phyloP scores from a whole-genome alignment of 2,329 filamentous ascomycete genomes.

The Phialemoniopsis sp. region DNA sequence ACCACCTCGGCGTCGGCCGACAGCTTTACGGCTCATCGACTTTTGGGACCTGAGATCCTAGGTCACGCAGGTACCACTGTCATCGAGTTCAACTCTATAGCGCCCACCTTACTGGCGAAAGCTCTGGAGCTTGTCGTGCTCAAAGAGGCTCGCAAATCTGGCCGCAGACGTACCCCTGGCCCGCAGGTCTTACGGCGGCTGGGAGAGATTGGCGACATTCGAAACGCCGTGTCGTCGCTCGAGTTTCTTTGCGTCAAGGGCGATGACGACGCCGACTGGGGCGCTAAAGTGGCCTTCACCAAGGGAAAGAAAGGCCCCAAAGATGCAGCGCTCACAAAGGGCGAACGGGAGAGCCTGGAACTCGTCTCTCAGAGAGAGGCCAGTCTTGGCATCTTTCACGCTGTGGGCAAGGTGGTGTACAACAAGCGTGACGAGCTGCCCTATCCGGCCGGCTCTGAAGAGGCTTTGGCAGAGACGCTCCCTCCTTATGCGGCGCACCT shows the following conservation, averaged over 20 bases:
- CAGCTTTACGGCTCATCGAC: constrained; percentile 86
- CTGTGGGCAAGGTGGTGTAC: constrained; percentile 92
- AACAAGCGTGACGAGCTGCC: constrained; percentile 74
- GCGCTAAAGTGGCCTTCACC: constrained; percentile 66
- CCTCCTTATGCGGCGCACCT: constrained; percentile 55
- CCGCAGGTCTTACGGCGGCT: constrained; percentile 74
- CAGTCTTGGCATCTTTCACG: constrained; percentile 91
- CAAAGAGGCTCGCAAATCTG: constrained; percentile 80
- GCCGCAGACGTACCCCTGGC: constrained; percentile 70
- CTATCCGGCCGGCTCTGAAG: constrained; percentile 26
- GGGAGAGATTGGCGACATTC: constrained; percentile 84
- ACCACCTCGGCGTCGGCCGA: constrained; percentile 82
- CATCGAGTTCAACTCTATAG: constrained; percentile 92
- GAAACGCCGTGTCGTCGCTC: constrained; percentile 86
- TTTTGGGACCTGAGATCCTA: constrained; percentile 82
- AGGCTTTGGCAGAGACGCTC: constrained; percentile 46
- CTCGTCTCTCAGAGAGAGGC: constrained; percentile 83
- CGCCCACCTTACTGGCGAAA: constrained; percentile 78
- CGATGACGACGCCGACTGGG: constrained; percentile 70
- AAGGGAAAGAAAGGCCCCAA: constrained; percentile 62
- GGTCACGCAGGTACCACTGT: constrained; percentile 73
- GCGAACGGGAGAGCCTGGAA: constrained; percentile 75
- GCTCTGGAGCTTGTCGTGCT: constrained; percentile 77
- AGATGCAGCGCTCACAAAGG: constrained; percentile 60
- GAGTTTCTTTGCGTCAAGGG: constrained; percentile 89